Percentiles rank a stretch among this genome's conserved stretches.
phyloP scores from a whole-genome alignment of 148 eudicot genomes.

The Beta vulgaris region DNA sequence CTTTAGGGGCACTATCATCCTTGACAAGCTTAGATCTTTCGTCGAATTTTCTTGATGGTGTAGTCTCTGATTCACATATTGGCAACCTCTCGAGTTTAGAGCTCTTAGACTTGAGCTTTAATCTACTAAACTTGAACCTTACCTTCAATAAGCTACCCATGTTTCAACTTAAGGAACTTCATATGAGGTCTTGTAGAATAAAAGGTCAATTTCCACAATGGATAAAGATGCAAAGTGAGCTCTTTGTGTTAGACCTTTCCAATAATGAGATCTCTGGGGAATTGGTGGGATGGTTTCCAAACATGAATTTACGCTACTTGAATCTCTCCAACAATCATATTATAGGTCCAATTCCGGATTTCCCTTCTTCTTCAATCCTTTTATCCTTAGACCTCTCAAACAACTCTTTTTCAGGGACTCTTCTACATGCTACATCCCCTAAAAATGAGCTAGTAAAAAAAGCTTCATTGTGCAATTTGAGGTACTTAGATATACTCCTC shows the following conservation, averaged over 20 bases:
- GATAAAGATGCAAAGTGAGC: constrained; percentile 22
- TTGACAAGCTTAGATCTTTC: background rate
- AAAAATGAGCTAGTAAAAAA: background rate
- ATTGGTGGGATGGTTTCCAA: background rate
- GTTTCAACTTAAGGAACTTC: constrained; percentile 17
- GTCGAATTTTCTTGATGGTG: constrained; percentile 9
- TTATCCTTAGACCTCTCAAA: constrained; percentile 10
- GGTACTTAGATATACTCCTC: background rate
- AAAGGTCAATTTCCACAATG: constrained; percentile 20
- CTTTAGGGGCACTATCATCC: background rate
- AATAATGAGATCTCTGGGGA: constrained; percentile 15
- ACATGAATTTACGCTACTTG: background rate
- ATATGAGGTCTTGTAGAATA: constrained; percentile 2
- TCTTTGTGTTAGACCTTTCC: constrained; percentile 11
- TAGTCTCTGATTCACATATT: background rate
- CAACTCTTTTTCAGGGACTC: background rate
- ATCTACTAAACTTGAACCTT: constrained; percentile 11
- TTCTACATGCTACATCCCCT: background rate
- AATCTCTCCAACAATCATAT: constrained; percentile 16
- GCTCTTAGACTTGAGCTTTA: background rate
- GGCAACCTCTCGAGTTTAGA: constrained; percentile 28
- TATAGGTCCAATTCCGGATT: background rate
- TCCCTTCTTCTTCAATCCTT: background rate
- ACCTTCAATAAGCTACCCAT: constrained; percentile 14
- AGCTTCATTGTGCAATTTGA: constrained; percentile 7